Evolutionary conservation across 2,329 filamentous ascomycete genomes (phyloP).

Genomic region (Colletotrichum lentis): DNA sequence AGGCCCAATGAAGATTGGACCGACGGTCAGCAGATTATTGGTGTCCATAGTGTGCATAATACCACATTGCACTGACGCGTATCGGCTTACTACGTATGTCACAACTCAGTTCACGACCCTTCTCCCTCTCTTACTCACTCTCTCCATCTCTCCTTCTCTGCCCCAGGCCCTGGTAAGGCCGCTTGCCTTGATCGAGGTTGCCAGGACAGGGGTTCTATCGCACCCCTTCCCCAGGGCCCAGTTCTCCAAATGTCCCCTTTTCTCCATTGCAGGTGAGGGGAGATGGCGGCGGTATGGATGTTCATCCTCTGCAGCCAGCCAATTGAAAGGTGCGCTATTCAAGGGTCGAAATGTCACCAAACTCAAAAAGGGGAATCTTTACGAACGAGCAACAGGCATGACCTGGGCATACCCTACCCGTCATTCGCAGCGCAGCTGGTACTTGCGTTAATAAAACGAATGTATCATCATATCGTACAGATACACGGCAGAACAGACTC

Average conservation of each 20-base stretch:
- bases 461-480: no score
- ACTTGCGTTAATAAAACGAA: constrained; percentile 5
- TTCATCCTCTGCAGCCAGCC: neutral
- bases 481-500: constrained; percentile 17
- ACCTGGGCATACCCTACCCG: constrained; percentile 5
- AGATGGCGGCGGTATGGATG: constrained; percentile 1
- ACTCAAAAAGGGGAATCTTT: constrained; percentile 34
- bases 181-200: constrained; percentile 6
- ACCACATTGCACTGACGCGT: neutral
- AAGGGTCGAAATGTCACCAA: constrained; percentile 21
- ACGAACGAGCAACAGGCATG: constrained; percentile 26
- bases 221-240: constrained; percentile 15
- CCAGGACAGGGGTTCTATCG: constrained; percentile 10
- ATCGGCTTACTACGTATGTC: constrained; percentile 16
- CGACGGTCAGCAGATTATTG: neutral
- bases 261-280: constrained; percentile 16
- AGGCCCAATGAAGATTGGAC: neutral
- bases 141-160: no score
- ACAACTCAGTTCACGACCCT: neutral
- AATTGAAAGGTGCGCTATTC: neutral
- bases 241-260: constrained; percentile 2
- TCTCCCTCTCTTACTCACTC: neutral
- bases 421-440: constrained; percentile 20
- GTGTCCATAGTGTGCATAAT: neutral
- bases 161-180: neutral